Base-by-base conservation (phyloP, 2,329 filamentous ascomycete genomes). In the Periconia digitata region DNA sequence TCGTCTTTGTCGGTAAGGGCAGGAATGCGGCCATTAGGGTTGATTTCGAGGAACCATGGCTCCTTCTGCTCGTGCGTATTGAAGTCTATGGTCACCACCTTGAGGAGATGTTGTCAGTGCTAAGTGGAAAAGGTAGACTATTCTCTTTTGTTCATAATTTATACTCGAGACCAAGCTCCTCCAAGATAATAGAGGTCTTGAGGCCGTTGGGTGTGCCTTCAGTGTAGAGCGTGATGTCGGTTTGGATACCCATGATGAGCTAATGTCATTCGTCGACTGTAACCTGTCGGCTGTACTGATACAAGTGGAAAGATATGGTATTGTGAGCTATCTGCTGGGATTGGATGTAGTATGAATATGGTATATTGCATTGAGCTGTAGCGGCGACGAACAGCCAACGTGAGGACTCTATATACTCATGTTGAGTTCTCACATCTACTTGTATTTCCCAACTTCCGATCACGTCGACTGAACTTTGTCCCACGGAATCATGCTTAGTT, bases 111-210 rank as follows among this genome's bases (percentile, higher is more conserved):
- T 83, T 81, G 57, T 82, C 73, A 54, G 60, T 60, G 34, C 36
- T 85, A 65, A 16, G 12, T 20, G 13, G 16, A 21, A 45, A n/a
- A 15, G 18, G 10, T 34, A 6, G 2, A 38, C 2, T 83, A n/a
- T n/a, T n/a, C n/a, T n/a, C n/a, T 73, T 60, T 85, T 74, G 46
- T 62, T 57, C 56, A 84, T 81, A 54, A 67, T 77, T 5, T 77
- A 67, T 85, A 85, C 10, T 79, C 71, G 43, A 76, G 75, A 37
- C 80, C 81, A 44, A 85, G 72, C 70, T 86, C 83, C 61, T 85
- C 83, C 37, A 85, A 77, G 16, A 84, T 61, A 53, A 85, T 79
- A 59, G 79, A 76, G 4, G 78, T 72, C 23, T 78, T 78, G 50
- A 77, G 72, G 29, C 77, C 77, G 59, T 80, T 81, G 35, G 77